phyloP scores from a whole-genome alignment of 345 rosid species.

The Populus tremula region DNA sequence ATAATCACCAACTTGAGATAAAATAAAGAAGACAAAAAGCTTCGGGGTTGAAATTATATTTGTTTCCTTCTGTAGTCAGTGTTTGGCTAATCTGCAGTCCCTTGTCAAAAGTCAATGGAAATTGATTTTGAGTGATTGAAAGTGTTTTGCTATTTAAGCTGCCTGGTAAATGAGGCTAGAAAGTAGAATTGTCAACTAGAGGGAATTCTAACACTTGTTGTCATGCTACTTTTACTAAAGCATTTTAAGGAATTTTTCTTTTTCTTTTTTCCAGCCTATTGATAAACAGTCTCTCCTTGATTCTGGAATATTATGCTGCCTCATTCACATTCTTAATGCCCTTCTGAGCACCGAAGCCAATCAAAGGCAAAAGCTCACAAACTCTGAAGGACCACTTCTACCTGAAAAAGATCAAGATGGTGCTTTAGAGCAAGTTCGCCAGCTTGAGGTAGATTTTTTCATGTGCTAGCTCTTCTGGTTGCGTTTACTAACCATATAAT shows the following conservation, averaged over 20 bases:
- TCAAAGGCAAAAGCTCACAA: conserved; percentile 29
- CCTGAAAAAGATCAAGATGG: conserved; percentile 41
- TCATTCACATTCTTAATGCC: conserved; percentile 74
- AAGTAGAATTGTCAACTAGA: background rate
- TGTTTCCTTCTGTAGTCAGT: background rate
- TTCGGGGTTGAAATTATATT: background rate
- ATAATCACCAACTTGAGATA: background rate
- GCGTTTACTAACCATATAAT: conserved; percentile 1
- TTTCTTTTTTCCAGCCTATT: conserved; percentile 62
- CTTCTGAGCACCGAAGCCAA: conserved; percentile 59
- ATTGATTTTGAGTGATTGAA: background rate
- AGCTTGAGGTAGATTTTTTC: conserved; percentile 69
- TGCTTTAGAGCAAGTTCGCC: conserved; percentile 48
- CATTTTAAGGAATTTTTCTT: background rate
- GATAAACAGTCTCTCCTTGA: conserved; percentile 97
- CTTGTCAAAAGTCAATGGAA: background rate
- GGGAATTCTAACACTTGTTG: background rate
- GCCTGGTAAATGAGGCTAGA: background rate
- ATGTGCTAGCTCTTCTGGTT: background rate
- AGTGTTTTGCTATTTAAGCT: background rate
- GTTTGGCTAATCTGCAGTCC: background rate
- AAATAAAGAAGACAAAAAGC: background rate
- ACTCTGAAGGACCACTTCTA: conserved; percentile 32
- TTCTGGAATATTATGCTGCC: conserved; percentile 98
- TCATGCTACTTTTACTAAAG: background rate